Base-by-base conservation (phyloP, 306 rosid genomes). In the Luffa acutangula region DNA sequence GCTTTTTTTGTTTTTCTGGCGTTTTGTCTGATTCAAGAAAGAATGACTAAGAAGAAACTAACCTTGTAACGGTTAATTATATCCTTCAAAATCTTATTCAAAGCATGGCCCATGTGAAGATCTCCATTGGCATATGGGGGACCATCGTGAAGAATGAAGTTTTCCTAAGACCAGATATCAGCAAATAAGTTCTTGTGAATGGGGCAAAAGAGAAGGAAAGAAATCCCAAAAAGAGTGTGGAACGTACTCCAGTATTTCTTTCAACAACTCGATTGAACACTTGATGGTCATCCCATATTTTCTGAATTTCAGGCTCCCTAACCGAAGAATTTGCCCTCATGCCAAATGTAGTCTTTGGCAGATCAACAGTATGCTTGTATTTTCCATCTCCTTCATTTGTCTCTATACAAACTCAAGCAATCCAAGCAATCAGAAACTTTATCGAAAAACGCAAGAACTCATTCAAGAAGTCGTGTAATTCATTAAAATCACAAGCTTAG, bases 101-200 rank as follows among this genome's bases (percentile, higher is more conserved):
- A 75, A 72, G 98, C 99, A 82, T 90, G 98, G 64, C 98, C 99
- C 81, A 96, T 96, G 88, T 96, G 99, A 84, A 96, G 99, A 85
- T 96, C 96, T 13, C 99, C 98, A 79, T 96, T 96, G 84, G 99
- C 99, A 83, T 96, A 93, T 25, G 97, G 99, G 78, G 98, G 99
- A 80, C 98, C 99, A 51, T 96, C 98, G 41, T 96, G 99, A 81
- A 95, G 99, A 87, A 91, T 89, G 80, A 93, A 95, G 79, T 51
- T 91, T 83, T 80, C 94, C 97, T 93, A 87, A 76, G 73, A 76
- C 72, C 83, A 67, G 66, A 84, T 9, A 77, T 79, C 77, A 34
- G 78, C 76, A 41, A 86, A 81, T 75, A 80, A 81, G 76, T 79
- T 77, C 66, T 66, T 31, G 69, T n/a, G 78, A 83, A 20, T 57